Evolutionary conservation across 768 basidiomycete species (phyloP).

Genomic region (Pleurotus salmoneostramineus): DNA sequence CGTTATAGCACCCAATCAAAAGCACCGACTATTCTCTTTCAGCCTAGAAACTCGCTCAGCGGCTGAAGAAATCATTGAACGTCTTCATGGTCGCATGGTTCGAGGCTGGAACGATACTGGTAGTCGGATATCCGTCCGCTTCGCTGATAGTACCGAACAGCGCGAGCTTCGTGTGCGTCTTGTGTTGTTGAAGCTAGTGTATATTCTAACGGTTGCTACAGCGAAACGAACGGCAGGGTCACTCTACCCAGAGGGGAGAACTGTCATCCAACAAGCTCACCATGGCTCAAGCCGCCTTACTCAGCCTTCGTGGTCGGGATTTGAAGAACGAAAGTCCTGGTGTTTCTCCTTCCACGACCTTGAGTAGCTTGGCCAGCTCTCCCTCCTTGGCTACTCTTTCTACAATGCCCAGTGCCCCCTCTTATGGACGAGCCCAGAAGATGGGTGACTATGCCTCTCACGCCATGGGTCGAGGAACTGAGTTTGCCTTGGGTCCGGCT

Average conservation of each 20-base stretch:
- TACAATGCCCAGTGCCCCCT: neutral
- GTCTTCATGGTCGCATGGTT: constrained; percentile 76
- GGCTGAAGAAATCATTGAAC: constrained; percentile 75
- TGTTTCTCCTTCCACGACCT: neutral
- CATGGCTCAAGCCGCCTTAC: constrained; percentile 73
- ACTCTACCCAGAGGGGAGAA: constrained; percentile 48
- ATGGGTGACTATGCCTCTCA: neutral
- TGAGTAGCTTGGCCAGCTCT: neutral
- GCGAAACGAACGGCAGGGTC: constrained; percentile 57
- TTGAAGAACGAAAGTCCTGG: constrained; percentile 21
- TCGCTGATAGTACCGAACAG: constrained; percentile 77
- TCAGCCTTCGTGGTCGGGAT: constrained; percentile 73
- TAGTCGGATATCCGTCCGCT: constrained; percentile 74
- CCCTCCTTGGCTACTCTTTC: neutral
- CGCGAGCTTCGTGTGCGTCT: constrained; percentile 59
- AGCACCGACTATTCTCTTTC: constrained; percentile 2
- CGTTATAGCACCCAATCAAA: neutral
- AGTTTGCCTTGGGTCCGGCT: neutral
- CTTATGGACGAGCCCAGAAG: neutral
- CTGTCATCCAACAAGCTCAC: constrained; percentile 59
- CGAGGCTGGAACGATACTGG: constrained; percentile 76
- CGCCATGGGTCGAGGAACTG: neutral
- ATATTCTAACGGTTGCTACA: constrained; percentile 29
- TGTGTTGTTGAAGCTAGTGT: too few relatives aligned
- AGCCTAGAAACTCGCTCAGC: constrained; percentile 70